A percentile compares a stretch with the other conserved stretches of the same genome.
Conservation (phyloP, 2,329 filamentous ascomycete genomes). For the Penicillium polonicum region DNA sequence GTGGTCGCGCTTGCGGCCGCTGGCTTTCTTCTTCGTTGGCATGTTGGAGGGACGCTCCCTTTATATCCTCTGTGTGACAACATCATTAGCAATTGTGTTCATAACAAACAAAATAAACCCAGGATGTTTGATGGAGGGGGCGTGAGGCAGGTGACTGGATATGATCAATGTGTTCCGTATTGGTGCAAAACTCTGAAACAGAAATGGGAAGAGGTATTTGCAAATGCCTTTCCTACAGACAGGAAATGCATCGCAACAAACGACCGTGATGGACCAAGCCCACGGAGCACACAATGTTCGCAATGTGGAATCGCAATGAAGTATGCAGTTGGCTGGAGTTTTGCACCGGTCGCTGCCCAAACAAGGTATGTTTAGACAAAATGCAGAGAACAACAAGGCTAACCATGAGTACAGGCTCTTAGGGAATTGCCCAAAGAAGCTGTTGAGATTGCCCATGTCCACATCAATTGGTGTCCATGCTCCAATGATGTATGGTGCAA, state of each 20-base stretch:
- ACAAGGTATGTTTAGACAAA: not conserved
- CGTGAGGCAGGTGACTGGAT: not conserved
- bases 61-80: not conserved
- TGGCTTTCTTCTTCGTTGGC: not conserved
- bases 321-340: not conserved
- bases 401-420: not conserved
- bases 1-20: not conserved
- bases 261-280: not conserved
- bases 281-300: not conserved
- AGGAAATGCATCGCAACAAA: not conserved
- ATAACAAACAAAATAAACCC: not conserved
- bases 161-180: not conserved
- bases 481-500: not conserved
- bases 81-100: constrained; percentile 1
- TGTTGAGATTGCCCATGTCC: not conserved
- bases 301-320: not conserved
- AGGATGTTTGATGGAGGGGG: not conserved
- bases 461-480: no score
- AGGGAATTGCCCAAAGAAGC: not conserved
- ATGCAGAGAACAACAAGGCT: not conserved
- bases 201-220: not conserved
- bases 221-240: not conserved
- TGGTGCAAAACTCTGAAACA: not conserved
- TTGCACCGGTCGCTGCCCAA: not conserved
- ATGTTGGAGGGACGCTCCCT: not conserved